These are phyloP conservation scores for Neurospora sp. DNA, from an alignment of 495 filamentous ascomycete genomes.

Conservation along the genomic window DNA sequence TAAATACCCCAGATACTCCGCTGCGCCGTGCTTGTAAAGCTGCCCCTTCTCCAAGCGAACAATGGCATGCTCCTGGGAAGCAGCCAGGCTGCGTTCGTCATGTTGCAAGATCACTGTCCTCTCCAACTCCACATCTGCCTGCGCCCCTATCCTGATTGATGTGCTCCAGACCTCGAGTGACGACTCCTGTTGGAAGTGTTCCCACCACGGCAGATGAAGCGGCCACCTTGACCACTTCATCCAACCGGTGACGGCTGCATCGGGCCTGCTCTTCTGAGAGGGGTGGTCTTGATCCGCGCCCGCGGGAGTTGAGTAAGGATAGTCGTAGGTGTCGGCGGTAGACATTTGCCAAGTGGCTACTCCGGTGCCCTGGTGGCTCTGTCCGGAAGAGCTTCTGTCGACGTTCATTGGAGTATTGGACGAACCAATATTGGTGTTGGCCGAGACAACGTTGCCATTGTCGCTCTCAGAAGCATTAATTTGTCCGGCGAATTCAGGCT, in stretches of 20 bases:
- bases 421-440: neutral
- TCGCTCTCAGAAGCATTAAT: too few species aligned
- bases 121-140: neutral
- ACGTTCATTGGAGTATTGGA: neutral
- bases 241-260: neutral
- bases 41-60: neutral
- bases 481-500: too few species aligned
- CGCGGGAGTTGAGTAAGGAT: too few species aligned
- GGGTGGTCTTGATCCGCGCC: neutral
- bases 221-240: neutral
- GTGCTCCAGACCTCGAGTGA: neutral
- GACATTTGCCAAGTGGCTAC: too few species aligned
- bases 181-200: neutral
- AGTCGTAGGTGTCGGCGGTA: too few species aligned
- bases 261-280: neutral
- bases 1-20: neutral
- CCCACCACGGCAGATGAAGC: neutral
- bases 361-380: too few species aligned
- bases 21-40: neutral
- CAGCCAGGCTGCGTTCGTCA: neutral
- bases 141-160: neutral
- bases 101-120: neutral
- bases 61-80: neutral
- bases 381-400: neutral
- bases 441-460: too few species aligned